Conservation (phyloP, 2,329 filamentous ascomycete species). For the Arthroderma uncinatum region DNA sequence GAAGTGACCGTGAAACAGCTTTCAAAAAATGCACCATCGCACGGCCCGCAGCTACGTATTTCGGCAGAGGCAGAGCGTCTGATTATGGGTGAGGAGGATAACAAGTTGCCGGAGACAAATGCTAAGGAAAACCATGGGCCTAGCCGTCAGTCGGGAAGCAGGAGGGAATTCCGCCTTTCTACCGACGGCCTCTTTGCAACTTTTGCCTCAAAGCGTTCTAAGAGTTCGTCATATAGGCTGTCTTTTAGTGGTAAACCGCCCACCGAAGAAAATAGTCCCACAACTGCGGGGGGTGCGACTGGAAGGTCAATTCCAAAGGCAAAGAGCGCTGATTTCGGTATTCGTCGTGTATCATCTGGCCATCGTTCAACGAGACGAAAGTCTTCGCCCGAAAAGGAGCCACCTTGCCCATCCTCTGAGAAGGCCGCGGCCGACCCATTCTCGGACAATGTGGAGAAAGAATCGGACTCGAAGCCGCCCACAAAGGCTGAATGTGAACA, state of each 20-base stretch:
- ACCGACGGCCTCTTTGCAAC: slow-evolving; percentile 14
- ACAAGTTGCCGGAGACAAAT: not conserved
- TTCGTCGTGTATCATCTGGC: slow-evolving; percentile 5
- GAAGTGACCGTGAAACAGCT: slow-evolving; percentile 14
- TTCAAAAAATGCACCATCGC: slow-evolving; percentile 7
- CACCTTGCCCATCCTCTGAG: not conserved
- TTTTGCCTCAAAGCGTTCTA: slow-evolving; percentile 9
- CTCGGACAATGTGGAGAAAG: not conserved
- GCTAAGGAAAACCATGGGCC: not conserved
- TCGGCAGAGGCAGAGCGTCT: slow-evolving; percentile 16
- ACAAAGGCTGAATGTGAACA: no score
- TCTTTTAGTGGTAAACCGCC: slow-evolving; percentile 7
- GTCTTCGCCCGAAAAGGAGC: not conserved
- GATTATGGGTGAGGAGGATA: slow-evolving; percentile 13
- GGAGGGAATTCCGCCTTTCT: slow-evolving; percentile 14
- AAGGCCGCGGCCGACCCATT: not conserved
- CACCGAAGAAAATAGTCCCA: not conserved
- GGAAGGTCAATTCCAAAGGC: slow-evolving; percentile 7
- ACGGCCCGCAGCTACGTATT: slow-evolving; percentile 16
- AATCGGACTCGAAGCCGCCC: not conserved
- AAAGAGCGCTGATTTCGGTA: slow-evolving; percentile 10
- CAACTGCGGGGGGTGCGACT: not conserved
- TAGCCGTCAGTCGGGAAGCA: slow-evolving; percentile 2
- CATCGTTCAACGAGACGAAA: not conserved
- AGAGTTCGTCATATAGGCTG: slow-evolving; percentile 8